Conservation (phyloP, 345 rosid species). For the Pistacia atlantica region DNA sequence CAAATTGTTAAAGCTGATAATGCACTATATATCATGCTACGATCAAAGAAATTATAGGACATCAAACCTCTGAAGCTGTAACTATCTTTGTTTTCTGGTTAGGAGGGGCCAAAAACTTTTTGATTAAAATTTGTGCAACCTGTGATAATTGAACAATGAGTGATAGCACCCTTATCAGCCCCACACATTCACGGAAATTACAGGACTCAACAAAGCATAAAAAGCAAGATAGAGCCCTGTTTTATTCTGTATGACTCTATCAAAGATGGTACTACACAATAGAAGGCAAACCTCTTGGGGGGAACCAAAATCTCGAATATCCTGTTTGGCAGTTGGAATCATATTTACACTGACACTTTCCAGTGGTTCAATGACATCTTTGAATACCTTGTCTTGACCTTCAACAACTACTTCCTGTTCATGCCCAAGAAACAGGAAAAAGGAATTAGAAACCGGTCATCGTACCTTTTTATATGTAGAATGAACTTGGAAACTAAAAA, state of each 20-base stretch:
- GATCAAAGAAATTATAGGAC: constrained; percentile 2
- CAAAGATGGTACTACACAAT: background rate
- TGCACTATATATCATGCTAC: background rate
- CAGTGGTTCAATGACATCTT: constrained; percentile 94
- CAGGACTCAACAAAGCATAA: background rate
- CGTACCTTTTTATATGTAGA: constrained; percentile 4
- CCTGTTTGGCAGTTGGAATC: constrained; percentile 69
- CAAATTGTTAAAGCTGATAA: constrained; percentile 1
- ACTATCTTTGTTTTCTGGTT: constrained; percentile 78
- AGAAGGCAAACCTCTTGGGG: constrained; percentile 69
- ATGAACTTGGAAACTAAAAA: background rate
- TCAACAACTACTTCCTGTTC: constrained; percentile 77
- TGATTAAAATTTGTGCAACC: constrained; percentile 85
- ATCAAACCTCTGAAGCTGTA: constrained; percentile 69
- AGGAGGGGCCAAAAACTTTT: constrained; percentile 81
- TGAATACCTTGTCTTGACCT: constrained; percentile 91
- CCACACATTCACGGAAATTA: background rate
- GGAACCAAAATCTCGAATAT: constrained; percentile 81
- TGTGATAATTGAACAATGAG: constrained; percentile 33
- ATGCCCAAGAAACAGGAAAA: background rate
- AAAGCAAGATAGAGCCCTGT: background rate
- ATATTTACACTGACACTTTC: constrained; percentile 78
- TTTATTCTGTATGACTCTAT: background rate
- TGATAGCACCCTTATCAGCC: background rate
- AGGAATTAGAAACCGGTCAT: background rate